A percentile compares a stretch with the other conserved stretches of the same genome.
Evolutionary conservation across 1,284 basidiomycete genomes (phyloP).

Genomic region (Cryptococcus sp.): DNA sequence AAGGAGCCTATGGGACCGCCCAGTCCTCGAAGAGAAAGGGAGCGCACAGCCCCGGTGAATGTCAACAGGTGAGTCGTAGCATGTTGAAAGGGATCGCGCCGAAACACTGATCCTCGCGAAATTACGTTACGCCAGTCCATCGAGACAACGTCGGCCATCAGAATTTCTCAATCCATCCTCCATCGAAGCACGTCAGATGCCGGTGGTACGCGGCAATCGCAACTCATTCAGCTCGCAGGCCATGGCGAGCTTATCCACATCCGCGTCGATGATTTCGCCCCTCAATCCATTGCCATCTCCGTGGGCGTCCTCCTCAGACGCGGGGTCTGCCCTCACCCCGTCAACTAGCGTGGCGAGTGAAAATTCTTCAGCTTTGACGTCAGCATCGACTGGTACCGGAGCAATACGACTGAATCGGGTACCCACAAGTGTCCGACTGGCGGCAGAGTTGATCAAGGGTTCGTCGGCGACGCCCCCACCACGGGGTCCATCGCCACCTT

Average conservation of each 20-base stretch:
- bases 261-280: conserved; percentile 52
- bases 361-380: conserved; percentile 27
- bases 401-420: conserved; percentile 59
- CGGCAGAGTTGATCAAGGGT: conserved; percentile 54
- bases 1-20: conserved; percentile 33
- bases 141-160: conserved; percentile 39
- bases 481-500: conserved; percentile 14
- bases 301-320: conserved; percentile 39
- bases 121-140: conserved; percentile 21
- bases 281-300: conserved; percentile 53
- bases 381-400: conserved; percentile 34
- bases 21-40: conserved; percentile 39
- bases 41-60: conserved; percentile 14
- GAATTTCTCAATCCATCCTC: conserved; percentile 45
- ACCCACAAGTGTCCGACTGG: conserved; percentile 58
- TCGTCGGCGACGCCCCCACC: conserved; percentile 17
- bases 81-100: not conserved
- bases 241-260: conserved; percentile 39
- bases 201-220: conserved; percentile 19
- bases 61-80: conserved; percentile 27
- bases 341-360: conserved; percentile 31
- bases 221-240: conserved; percentile 9
- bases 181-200: conserved; percentile 38
- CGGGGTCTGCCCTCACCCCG: conserved; percentile 28
- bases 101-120: not conserved